phyloP scores from a whole-genome alignment of 2,329 filamentous ascomycete genomes.

The Colletotrichum eremochloae region DNA sequence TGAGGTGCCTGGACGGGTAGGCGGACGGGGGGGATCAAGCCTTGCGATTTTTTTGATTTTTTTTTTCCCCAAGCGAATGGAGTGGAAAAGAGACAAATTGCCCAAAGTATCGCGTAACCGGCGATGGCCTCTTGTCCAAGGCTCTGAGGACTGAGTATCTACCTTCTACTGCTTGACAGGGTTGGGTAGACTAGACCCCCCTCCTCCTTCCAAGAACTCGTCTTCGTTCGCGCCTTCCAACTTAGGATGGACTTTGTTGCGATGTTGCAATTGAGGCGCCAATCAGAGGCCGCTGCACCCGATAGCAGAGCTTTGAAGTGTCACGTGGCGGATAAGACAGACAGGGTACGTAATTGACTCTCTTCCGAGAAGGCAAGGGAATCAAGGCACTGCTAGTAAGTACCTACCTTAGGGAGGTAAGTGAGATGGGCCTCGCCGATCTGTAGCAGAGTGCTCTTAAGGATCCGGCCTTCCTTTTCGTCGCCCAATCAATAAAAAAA shows the following conservation, averaged over 20 bases:
- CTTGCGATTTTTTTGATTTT: background rate
- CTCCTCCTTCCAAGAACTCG: constrained; percentile 33
- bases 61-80: background rate
- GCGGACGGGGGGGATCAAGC: background rate
- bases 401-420: background rate
- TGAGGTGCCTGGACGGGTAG: background rate
- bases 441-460: constrained; percentile 6
- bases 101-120: constrained; percentile 10
- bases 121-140: constrained; percentile 19
- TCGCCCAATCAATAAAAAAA: constrained; percentile 32
- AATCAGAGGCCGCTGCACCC: constrained; percentile 21
- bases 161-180: constrained; percentile 4
- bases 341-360: background rate
- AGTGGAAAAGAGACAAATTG: background rate
- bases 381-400: no score
- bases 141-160: background rate
- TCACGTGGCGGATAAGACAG: constrained; percentile 23
- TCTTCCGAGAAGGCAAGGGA: no score
- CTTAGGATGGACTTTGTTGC: constrained; percentile 34
- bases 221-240: constrained; percentile 40
- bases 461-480: constrained; percentile 1
- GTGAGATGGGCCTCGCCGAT: background rate
- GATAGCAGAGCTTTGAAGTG: constrained; percentile 12
- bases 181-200: constrained; percentile 20
- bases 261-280: constrained; percentile 36